Evolutionary conservation across 768 basidiomycete genomes (phyloP).

Genomic region (Hypholoma fasciculare): DNA sequence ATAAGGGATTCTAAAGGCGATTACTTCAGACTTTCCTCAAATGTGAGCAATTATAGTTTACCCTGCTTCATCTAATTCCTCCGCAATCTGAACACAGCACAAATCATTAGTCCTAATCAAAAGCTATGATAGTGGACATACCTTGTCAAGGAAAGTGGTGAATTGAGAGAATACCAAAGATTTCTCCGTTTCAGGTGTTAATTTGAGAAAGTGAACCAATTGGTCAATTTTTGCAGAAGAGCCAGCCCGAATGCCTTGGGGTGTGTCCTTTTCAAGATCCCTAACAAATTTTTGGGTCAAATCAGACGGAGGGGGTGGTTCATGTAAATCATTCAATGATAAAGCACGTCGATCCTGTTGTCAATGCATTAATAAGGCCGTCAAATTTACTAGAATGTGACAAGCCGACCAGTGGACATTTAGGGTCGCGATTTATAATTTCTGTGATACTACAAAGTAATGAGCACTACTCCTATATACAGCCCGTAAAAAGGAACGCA

Average conservation of each 20-base stretch:
- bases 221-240: constrained; percentile 89
- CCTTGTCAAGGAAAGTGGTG: constrained; percentile 83
- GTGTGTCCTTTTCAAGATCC: constrained; percentile 41
- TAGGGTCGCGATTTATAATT: constrained; percentile 67
- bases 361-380: constrained; percentile 1
- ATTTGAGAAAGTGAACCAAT: constrained; percentile 66
- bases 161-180: constrained; percentile 91
- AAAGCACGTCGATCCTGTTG: constrained; percentile 70
- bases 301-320: constrained; percentile 66
- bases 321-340: constrained; percentile 53
- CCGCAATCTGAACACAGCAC: constrained; percentile 54
- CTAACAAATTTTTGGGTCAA: constrained; percentile 58
- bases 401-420: constrained; percentile 73
- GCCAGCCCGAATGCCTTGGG: constrained; percentile 41
- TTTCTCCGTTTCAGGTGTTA: constrained; percentile 73
- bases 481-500: constrained; percentile 19
- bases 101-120: background rate
- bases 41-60: constrained; percentile 22
- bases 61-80: constrained; percentile 67
- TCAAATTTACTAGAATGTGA: background rate
- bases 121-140: constrained; percentile 20
- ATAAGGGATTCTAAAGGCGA: constrained; percentile 58
- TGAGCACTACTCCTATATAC: no score
- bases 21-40: constrained; percentile 1
- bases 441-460: constrained; percentile 56